Base-by-base conservation (phyloP, 2,329 filamentous ascomycete genomes). In the Aaosphaeria pasadenensis region DNA sequence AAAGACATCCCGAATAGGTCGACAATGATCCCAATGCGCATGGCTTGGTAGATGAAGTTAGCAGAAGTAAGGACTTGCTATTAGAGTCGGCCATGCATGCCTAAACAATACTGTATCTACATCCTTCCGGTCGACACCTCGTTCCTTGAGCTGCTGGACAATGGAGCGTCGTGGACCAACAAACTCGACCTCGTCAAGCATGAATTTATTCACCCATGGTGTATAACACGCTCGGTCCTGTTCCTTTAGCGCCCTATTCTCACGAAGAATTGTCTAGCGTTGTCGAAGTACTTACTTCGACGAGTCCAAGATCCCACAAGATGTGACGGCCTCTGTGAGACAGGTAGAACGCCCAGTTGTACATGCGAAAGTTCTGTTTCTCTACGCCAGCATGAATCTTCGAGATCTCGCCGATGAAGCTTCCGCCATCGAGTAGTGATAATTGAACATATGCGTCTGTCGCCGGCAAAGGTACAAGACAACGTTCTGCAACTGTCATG, bases 271-370 rank as follows among this genome's bases (percentile, higher is more conserved):
- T 17, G 24, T 30, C 6, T 17, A n/a, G 48, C 28, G 48, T 24
- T 11, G n/a, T 11, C 13, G 36, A 30, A 29, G 38, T 39, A 52
- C 56, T 24, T 57, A 67, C 64, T 51, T 62, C 58, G 33, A 60
- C 57, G 7, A 68, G 44, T 4, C 64, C 64, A 5, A 68, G 57
- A 45, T 68, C 64, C 64, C 64, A 68, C 5, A 68, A 45, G 13
- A 66, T 43, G 33, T 64, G 60, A 39, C 56, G 53, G 28, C 54
- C 57, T 3, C 48, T 41, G 46, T 66, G 59, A 6, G 48, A 49
- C 17, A 68, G 57, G 46, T 62, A 57, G 38, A 68, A 68, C 1
- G 64, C 63, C 64, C 64, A 68, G 42, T 68, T 63, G 45, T 68
- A 68, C 64, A 67, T 67, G 31, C 64, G 60, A 53, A 62, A 66